phyloP scores from a whole-genome alignment of 495 filamentous ascomycete genomes.

The Podospora comata region DNA sequence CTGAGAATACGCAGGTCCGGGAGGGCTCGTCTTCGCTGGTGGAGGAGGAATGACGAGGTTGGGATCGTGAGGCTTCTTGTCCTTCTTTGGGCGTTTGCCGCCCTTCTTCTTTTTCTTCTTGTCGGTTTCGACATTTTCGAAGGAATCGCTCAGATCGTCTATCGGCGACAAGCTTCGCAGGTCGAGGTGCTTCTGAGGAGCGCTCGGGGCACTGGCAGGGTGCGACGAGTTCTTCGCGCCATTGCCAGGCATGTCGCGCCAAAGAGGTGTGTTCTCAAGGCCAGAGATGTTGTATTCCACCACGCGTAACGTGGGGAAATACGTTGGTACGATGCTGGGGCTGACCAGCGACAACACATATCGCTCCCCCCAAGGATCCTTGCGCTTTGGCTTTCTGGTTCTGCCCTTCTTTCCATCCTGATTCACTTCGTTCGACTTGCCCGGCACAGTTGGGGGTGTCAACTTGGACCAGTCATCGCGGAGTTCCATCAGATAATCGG shows the following conservation, averaged over 20 bases:
- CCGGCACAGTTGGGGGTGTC: constrained; percentile 48
- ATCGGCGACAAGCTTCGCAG: constrained; percentile 11
- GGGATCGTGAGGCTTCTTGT: constrained; percentile 57
- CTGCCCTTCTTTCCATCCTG: constrained; percentile 40
- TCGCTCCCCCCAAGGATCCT: constrained; percentile 69
- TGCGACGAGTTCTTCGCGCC: constrained; percentile 9
- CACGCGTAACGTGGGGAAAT: constrained; percentile 81
- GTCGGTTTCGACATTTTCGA: constrained; percentile 14
- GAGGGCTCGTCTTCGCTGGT: constrained; percentile 68
- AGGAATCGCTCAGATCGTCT: constrained; percentile 7
- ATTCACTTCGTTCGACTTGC: constrained; percentile 33
- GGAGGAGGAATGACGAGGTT: constrained; percentile 63
- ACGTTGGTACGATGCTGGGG: constrained; percentile 89
- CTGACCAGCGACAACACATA: constrained; percentile 76
- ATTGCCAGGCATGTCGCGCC: constrained; percentile 35
- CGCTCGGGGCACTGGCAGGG: neutral
- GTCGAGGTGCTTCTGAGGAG: constrained; percentile 25
- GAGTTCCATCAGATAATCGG: constrained; percentile 76
- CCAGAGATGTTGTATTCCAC: constrained; percentile 92
- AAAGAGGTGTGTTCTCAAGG: constrained; percentile 52
- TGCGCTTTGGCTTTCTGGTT: constrained; percentile 36
- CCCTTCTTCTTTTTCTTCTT: constrained; percentile 43
- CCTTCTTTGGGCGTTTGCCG: constrained; percentile 51
- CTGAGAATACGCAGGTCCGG: constrained; percentile 87
- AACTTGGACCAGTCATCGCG: constrained; percentile 73